Evolutionary conservation across 768 basidiomycete species (phyloP).

Genomic region (Cyclocybe cylindracea): DNA sequence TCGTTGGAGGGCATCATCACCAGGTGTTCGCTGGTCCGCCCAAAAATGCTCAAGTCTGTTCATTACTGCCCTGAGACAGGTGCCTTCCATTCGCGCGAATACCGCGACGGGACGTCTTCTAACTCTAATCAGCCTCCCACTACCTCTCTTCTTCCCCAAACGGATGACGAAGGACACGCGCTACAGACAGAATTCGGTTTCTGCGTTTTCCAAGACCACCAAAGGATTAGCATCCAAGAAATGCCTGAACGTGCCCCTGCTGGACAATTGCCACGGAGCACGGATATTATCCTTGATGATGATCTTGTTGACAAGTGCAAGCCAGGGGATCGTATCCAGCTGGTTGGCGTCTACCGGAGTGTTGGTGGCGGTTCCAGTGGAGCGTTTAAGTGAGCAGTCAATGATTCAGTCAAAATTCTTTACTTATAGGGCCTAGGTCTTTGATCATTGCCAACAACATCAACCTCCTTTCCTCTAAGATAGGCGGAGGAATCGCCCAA

Average conservation of each 20-base stretch:
- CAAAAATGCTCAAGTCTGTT: conserved; percentile 96
- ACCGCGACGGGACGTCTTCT: conserved; percentile 90
- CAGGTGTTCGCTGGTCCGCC: conserved; percentile 94
- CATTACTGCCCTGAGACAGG: conserved; percentile 92
- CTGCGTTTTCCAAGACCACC: conserved; percentile 93
- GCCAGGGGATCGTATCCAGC: conserved; percentile 95
- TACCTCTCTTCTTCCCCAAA: conserved; percentile 83
- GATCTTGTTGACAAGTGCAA: conserved; percentile 98
- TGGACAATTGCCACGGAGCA: conserved; percentile 93
- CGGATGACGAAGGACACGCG: conserved; percentile 85
- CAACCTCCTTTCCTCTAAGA: conserved; percentile 91
- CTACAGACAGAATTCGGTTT: conserved; percentile 92
- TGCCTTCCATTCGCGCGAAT: conserved; percentile 83
- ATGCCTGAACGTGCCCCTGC: conserved; percentile 99
- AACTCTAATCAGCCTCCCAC: conserved; percentile 86
- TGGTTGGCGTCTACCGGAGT: conserved; percentile 94
- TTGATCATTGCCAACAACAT: conserved; percentile 94
- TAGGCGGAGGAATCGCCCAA: conserved; percentile 93
- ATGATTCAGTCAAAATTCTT: conserved; percentile 10
- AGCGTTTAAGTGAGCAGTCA: conserved; percentile 81
- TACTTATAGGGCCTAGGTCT: conserved; percentile 53
- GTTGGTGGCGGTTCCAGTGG: conserved; percentile 88
- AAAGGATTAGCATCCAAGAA: conserved; percentile 97
- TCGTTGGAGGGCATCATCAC: conserved; percentile 98
- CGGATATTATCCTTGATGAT: conserved; percentile 94